phyloP scores from a whole-genome alignment of 2,329 filamentous ascomycete species.

The Cytospora chrysosperma region DNA sequence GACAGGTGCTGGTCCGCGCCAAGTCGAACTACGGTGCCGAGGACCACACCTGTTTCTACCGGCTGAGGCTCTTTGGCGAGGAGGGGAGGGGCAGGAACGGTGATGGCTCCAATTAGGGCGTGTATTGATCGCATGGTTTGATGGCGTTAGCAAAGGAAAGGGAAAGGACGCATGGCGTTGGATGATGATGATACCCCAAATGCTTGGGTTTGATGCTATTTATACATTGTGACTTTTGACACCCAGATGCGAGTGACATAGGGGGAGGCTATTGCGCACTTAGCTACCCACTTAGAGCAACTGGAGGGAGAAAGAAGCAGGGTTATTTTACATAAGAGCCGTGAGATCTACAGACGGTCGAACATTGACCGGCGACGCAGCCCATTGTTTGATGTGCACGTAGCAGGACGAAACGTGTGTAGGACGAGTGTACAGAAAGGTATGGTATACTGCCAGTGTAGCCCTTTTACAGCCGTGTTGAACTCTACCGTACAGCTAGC shows the following conservation, averaged over 20 bases:
- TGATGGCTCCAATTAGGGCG: background rate
- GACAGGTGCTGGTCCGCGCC: conserved; percentile 54
- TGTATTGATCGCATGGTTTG: background rate
- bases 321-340: too few species aligned
- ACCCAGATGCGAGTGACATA: background rate
- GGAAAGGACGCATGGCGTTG: background rate
- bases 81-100: conserved; percentile 25
- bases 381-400: too few species aligned
- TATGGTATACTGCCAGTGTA: background rate
- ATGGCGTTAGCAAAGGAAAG: background rate
- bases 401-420: background rate
- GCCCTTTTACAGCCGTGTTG: background rate
- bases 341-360: too few species aligned
- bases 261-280: background rate
- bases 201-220: background rate
- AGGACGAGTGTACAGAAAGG: background rate
- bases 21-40: conserved; percentile 57
- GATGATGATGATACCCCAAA: background rate
- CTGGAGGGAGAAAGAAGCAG: too few species aligned
- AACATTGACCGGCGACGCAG: too few species aligned
- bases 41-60: conserved; percentile 65
- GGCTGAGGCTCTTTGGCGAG: conserved; percentile 57
- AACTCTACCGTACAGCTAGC: background rate
- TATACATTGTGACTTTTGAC: background rate
- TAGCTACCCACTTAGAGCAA: background rate